These are phyloP conservation scores for Penicillium argentinense DNA, from an alignment of 495 filamentous ascomycete species.

Conservation along the genomic window DNA sequence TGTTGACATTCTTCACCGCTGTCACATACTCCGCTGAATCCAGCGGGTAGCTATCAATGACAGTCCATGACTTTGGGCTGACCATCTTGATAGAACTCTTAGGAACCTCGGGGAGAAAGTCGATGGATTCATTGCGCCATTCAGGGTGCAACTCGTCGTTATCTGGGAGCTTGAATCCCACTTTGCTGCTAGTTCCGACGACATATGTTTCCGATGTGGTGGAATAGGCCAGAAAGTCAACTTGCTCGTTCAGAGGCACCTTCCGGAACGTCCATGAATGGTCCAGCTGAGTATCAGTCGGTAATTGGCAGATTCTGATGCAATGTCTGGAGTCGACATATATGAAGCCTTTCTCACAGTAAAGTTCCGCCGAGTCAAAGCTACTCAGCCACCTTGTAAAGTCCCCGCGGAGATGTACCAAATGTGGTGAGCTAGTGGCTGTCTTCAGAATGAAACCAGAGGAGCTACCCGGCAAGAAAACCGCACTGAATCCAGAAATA, in stretches of 20 bases:
- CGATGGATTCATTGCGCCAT: constrained; percentile 66
- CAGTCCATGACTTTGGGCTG: constrained; percentile 69
- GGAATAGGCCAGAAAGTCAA: constrained; percentile 76
- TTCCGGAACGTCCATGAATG: constrained; percentile 69
- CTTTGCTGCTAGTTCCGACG: constrained; percentile 62
- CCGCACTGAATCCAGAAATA: constrained; percentile 69
- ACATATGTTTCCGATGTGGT: constrained; percentile 71
- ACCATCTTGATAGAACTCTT: constrained; percentile 71
- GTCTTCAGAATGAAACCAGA: constrained; percentile 80
- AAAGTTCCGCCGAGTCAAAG: constrained; percentile 60
- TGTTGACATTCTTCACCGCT: constrained; percentile 75
- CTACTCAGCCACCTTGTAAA: constrained; percentile 64
- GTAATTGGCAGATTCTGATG: constrained; percentile 67
- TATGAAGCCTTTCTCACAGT: constrained; percentile 78
- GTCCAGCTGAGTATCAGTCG: constrained; percentile 62
- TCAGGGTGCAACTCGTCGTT: constrained; percentile 81
- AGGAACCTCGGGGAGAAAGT: constrained; percentile 66
- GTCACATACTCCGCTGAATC: constrained; percentile 73
- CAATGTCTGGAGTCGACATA: constrained; percentile 67
- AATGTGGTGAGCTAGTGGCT: constrained; percentile 67
- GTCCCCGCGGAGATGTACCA: constrained; percentile 66
- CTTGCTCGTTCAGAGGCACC: constrained; percentile 65
- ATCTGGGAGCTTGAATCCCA: constrained; percentile 77
- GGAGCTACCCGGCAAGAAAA: constrained; percentile 77
- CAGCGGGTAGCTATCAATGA: constrained; percentile 67